Conservation (phyloP, 129 eudicot species). For the Smallanthus sonchifolius region DNA sequence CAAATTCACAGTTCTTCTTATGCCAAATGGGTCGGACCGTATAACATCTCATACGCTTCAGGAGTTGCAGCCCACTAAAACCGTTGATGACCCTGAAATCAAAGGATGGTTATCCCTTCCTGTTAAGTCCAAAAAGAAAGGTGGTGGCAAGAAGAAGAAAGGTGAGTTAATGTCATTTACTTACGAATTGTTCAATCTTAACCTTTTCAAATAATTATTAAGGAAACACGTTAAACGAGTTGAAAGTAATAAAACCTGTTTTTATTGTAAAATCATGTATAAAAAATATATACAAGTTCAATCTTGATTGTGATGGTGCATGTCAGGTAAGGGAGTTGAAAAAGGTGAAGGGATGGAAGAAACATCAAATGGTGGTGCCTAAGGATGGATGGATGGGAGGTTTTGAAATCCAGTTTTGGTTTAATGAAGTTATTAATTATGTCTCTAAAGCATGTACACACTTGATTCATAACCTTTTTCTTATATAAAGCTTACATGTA, state of each 20-base stretch:
- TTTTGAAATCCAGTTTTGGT: background rate
- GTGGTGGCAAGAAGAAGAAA: constrained; percentile 94
- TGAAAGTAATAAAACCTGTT: background rate
- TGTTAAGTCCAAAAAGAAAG: constrained; percentile 86
- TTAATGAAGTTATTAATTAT: background rate
- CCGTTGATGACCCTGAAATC: constrained; percentile 83
- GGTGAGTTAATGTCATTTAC: background rate
- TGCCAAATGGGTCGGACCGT: constrained; percentile 99
- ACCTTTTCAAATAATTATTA: too few species aligned
- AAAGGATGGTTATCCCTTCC: constrained; percentile 84
- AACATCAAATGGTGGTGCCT: background rate
- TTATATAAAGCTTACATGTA: background rate
- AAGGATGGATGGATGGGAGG: background rate
- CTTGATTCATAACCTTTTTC: background rate
- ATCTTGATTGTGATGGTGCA: background rate
- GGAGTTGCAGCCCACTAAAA: constrained; percentile 85
- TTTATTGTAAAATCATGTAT: background rate
- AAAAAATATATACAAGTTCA: too few species aligned
- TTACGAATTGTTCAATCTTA: background rate
- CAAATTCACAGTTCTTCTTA: constrained; percentile 84
- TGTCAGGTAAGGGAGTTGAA: constrained; percentile 8
- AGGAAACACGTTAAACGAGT: background rate
- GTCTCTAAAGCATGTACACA: background rate
- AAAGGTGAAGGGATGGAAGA: background rate
- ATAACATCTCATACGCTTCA: constrained; percentile 75